These are phyloP conservation scores for Solidago caesia DNA, from an alignment of 129 eudicot species.

Conservation along the genomic window DNA sequence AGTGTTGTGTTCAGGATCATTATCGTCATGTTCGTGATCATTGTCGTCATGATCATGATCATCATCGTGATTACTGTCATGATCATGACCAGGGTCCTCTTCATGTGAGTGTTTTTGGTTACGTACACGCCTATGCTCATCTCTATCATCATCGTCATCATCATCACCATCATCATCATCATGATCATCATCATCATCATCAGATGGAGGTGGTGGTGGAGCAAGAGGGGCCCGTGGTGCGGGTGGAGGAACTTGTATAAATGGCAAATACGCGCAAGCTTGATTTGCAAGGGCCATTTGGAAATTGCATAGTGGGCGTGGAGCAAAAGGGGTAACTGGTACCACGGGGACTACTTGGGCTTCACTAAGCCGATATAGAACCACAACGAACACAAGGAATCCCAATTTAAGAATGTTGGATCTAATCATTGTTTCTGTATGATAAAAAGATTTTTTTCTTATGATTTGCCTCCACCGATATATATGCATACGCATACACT, in stretches of 20 bases:
- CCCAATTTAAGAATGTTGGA: slow-evolving; percentile 27
- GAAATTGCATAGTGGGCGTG: slow-evolving; percentile 63
- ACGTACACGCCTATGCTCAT: slow-evolving; percentile 36
- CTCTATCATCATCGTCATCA: background rate
- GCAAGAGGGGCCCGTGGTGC: slow-evolving; percentile 43
- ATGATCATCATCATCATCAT: slow-evolving; percentile 12
- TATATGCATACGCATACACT: slow-evolving; percentile 25
- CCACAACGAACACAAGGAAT: slow-evolving; percentile 36
- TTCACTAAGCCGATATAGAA: slow-evolving; percentile 32
- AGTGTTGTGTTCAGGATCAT: background rate
- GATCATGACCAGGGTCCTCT: slow-evolving; percentile 7
- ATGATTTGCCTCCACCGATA: slow-evolving; percentile 24
- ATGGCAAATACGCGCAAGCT: slow-evolving; percentile 63
- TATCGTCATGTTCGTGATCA: background rate
- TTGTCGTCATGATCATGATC: slow-evolving; percentile 3
- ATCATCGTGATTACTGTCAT: background rate
- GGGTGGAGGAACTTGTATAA: slow-evolving; percentile 37
- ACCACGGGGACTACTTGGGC: slow-evolving; percentile 35
- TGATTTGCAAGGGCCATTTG: slow-evolving; percentile 71
- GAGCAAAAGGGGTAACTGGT: slow-evolving; percentile 35
- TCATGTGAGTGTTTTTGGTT: slow-evolving; percentile 8
- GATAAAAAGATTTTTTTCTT: slow-evolving; percentile 5
- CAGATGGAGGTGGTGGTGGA: slow-evolving; percentile 39
- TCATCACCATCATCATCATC: background rate
- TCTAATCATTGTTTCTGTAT: slow-evolving; percentile 44